Evolutionary conservation across 768 basidiomycete species (phyloP).

Genomic region (Kwoniella europaea): DNA sequence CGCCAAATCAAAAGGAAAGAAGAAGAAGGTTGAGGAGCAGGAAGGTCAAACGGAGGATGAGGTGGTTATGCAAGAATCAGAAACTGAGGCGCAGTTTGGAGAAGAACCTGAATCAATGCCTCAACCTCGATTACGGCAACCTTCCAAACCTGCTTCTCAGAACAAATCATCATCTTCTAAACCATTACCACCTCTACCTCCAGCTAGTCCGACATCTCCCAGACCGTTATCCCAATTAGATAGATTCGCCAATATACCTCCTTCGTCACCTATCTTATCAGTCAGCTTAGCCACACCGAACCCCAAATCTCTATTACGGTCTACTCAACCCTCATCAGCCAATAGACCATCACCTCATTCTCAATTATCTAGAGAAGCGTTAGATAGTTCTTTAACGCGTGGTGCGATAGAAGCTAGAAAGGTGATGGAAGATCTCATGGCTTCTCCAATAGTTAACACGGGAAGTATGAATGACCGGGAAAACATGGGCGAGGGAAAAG

Average conservation of each 20-base stretch:
- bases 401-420: slow-evolving; percentile 39
- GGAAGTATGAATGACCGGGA: neutral
- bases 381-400: slow-evolving; percentile 31
- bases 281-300: slow-evolving; percentile 1
- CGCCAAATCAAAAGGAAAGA: slow-evolving; percentile 13
- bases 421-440: slow-evolving; percentile 39
- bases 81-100: neutral
- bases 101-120: slow-evolving; percentile 5
- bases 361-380: slow-evolving; percentile 22
- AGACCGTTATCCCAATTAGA: slow-evolving; percentile 39
- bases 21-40: slow-evolving; percentile 14
- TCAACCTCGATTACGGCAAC: neutral
- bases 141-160: slow-evolving; percentile 3
- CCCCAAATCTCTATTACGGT: slow-evolving; percentile 13
- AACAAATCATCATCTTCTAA: slow-evolving; percentile 26
- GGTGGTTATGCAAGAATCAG: neutral
- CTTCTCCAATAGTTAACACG: slow-evolving; percentile 17
- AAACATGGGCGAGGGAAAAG: neutral
- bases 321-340: slow-evolving; percentile 11
- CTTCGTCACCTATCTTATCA: slow-evolving; percentile 30
- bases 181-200: slow-evolving; percentile 27
- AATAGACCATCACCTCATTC: slow-evolving; percentile 13
- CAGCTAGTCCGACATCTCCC: slow-evolving; percentile 4
- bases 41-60: slow-evolving; percentile 12
- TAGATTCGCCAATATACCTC: slow-evolving; percentile 45